Base-by-base conservation (phyloP, 345 rosid genomes). In the Gossypium rotundifolium region DNA sequence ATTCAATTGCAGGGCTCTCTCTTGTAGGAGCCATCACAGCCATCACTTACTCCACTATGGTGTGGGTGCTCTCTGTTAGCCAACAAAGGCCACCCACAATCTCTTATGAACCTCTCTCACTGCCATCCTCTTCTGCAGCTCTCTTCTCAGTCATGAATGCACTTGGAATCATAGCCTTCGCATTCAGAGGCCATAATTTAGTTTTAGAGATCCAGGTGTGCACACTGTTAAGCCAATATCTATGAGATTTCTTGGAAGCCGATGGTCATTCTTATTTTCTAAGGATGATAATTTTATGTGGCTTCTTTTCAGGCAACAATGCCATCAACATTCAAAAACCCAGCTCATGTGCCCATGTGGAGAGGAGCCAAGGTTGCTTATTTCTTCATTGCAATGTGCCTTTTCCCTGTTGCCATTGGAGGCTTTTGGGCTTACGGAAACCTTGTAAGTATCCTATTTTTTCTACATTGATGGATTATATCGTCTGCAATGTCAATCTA, bases 301-400 rank as follows among this genome's bases (percentile, higher is more conserved):
- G 55, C 27, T 75, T 76, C 62, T 33, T 71, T 42, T 57, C 75
- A 94, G 97, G 90, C 98, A 68, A 94, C 98, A 22, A 94, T 94
- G 98, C 97, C 98, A 73, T 94, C 98, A 25, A 94, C 97, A 11
- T 88, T 92, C 76, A 94, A 94, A 87, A 97, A 90, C 77, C 98
- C 98, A 9, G 97, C 98, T 80, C 96, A 90, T 78, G 93, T 94
- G 45, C 98, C 97, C 16, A 94, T 92, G 98, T 91, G 98, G 98
- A 94, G 83, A 84, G 97, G 98, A 84, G 98, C 97, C 76, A 94
- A 94, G 82, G 93, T 92, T 70, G 92, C 97, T 13, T 94, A 89
- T 77, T 82, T 91, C 79, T 92, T 94, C 81, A 89, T 94, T 60
- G 98, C 97, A 25, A 54, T 89, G 87, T 94, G 97, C 83, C 66